A percentile compares a stretch with the other conserved stretches of the same genome.
phyloP scores from a whole-genome alignment of 2,329 filamentous ascomycete genomes.

The Dactylonectria macrodidyma region DNA sequence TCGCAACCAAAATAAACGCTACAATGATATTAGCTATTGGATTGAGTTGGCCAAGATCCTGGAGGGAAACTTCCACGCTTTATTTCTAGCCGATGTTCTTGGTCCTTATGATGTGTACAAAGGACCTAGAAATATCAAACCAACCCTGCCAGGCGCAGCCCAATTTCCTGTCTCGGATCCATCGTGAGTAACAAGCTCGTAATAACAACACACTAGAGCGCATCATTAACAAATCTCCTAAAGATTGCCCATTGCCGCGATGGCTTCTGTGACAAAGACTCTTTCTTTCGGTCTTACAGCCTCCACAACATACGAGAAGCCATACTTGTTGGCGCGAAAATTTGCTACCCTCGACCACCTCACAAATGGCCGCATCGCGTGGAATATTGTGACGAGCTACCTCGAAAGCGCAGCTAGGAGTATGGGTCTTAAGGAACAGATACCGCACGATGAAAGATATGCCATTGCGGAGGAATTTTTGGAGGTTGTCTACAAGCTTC shows the following conservation, averaged over 20 bases:
- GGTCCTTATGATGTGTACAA: conserved; percentile 56
- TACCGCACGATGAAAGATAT: conserved; percentile 65
- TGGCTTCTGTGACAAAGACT: conserved; percentile 62
- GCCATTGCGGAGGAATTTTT: conserved; percentile 64
- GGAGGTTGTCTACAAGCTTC: conserved; percentile 62
- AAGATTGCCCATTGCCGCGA: conserved; percentile 55
- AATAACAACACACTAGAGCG: too few species aligned
- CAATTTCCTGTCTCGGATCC: conserved; percentile 62
- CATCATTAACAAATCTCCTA: not conserved
- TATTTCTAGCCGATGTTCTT: conserved; percentile 66
- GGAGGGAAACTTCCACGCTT: conserved; percentile 63
- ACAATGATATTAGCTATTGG: conserved; percentile 56
- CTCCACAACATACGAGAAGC: conserved; percentile 54
- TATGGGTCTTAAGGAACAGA: conserved; percentile 59
- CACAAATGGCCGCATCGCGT: conserved; percentile 55
- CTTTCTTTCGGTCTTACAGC: conserved; percentile 56
- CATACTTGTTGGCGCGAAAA: conserved; percentile 51
- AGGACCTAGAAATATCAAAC: conserved; percentile 32
- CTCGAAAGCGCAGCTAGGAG: conserved; percentile 63
- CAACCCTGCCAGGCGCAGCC: conserved; percentile 53
- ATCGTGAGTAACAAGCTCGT: conserved; percentile 33
- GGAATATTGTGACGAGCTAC: conserved; percentile 67
- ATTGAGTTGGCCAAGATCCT: conserved; percentile 63
- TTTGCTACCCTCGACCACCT: conserved; percentile 56
- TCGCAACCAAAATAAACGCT: conserved; percentile 31